Base-by-base conservation (phyloP, 805 yeast genomes). In the Komagataella ulmi region DNA sequence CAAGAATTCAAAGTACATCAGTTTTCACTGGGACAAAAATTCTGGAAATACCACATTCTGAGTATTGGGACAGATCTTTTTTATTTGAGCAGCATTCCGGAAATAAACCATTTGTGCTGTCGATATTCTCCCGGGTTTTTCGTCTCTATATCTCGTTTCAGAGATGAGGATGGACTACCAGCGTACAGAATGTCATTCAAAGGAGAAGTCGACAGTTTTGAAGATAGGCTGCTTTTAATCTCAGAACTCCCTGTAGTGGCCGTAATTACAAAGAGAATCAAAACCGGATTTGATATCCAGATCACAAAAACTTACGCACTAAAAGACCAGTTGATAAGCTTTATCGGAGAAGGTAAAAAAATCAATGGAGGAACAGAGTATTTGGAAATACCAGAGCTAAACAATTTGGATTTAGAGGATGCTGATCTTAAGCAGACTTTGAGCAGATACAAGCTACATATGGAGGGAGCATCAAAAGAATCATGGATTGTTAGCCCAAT, bases 41-140 rank as follows among this genome's bases (percentile, higher is more conserved):
- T 71, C 56, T 81, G 83, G 81, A 82, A 81, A 59, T 84, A 83
- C 58, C 89, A 84, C 59, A 66, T 82, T 4, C 60, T 79, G 21
- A 73, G 70, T 51, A 66, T 79, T 50, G 80, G 81, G 8, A 72
- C 70, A 45, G 48, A 53, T 40, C 81, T 77, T 56, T 65, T 80
- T 48, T 82, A 81, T 59, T 59, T 83, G 48, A 75, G 88, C 1
- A 83, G 90, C 0, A 83, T 80, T 57, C 89, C 89, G 0, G 81
- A 79, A 19, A 63, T 70, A 17, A 73, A 76, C 54, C 88, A 83
- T 60, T 62, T 77, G 44, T 75, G 73, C 55, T 76, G 84, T 51
- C 67, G 85, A 36, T 70, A 72, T 56, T 86, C 80, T 0, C 88
- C 88, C 0, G 80, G 86, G 3, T 80, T 77, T 58, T 77, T 73